These are phyloP conservation scores for Fusarium tjaetaba DNA, from an alignment of 2,329 filamentous ascomycete species.

Conservation along the genomic window DNA sequence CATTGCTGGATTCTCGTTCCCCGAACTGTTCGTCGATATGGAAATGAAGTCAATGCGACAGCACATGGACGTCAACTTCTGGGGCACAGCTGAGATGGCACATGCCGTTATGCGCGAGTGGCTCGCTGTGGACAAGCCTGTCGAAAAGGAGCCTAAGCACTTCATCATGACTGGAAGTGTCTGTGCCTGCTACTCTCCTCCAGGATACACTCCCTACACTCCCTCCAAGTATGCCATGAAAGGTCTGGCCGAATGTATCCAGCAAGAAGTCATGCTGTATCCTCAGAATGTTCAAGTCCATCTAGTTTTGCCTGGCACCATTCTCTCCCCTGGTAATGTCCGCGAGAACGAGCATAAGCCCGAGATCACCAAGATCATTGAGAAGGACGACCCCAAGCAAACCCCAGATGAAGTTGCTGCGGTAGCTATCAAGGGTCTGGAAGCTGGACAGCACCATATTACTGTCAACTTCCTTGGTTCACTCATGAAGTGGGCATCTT, in stretches of 20 bases:
- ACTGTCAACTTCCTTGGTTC: constrained; percentile 78
- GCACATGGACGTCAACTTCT: constrained; percentile 96
- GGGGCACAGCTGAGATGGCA: constrained; percentile 84
- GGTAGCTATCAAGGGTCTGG: constrained; percentile 75
- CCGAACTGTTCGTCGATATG: constrained; percentile 81
- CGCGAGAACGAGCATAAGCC: constrained; percentile 84
- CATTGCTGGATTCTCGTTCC: constrained; percentile 78
- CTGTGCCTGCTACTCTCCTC: constrained; percentile 77
- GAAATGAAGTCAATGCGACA: constrained; percentile 71
- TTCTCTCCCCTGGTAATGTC: constrained; percentile 78
- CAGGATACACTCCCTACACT: constrained; percentile 85
- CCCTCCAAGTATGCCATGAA: constrained; percentile 88
- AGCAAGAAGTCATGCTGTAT: constrained; percentile 87
- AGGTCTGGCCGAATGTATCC: constrained; percentile 82
- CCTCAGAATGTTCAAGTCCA: constrained; percentile 84
- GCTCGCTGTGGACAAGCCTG: constrained; percentile 64
- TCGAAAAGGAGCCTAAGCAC: constrained; percentile 69
- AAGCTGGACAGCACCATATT: constrained; percentile 82
- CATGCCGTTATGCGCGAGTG: constrained; percentile 81
- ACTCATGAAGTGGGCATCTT: constrained; percentile 71
- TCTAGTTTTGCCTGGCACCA: constrained; percentile 85
- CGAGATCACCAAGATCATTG: constrained; percentile 78
- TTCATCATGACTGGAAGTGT: constrained; percentile 88
- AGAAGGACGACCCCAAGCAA: constrained; percentile 84
- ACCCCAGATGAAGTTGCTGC: constrained; percentile 81